Conservation (phyloP, 306 rosid species). For the Arachis stenosperma region DNA sequence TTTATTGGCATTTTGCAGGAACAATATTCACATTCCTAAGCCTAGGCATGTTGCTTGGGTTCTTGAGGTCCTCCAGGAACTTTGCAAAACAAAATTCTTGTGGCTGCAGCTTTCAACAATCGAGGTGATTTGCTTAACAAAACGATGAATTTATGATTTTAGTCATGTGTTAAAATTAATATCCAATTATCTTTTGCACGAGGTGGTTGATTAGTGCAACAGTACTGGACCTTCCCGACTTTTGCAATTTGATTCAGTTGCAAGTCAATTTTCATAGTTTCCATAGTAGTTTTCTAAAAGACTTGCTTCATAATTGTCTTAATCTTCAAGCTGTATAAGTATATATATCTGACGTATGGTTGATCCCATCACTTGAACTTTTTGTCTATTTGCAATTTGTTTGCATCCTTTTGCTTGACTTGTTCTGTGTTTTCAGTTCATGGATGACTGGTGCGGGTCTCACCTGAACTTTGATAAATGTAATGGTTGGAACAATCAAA, state of each 20-base stretch:
- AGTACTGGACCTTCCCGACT: background rate
- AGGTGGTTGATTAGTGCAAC: background rate
- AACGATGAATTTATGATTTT: background rate
- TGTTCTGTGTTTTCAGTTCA: background rate
- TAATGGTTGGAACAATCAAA: background rate
- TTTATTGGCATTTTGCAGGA: too few relatives aligned
- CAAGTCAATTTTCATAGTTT: background rate
- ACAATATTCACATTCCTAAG: too few relatives aligned
- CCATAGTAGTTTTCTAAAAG: too few relatives aligned
- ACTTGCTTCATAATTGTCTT: background rate
- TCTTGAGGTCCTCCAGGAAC: background rate
- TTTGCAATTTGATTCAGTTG: background rate
- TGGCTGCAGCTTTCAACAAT: accelerated
- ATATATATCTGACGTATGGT: background rate
- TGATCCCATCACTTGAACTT: background rate
- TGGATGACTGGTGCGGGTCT: too few relatives aligned
- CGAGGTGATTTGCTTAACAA: background rate
- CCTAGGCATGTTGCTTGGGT: background rate
- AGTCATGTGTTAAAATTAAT: background rate
- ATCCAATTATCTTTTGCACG: background rate
- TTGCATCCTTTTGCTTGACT: background rate
- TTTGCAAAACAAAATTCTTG: background rate
- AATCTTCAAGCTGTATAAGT: background rate
- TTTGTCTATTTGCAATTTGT: background rate
- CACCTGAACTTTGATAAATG: background rate